These are phyloP conservation scores for Penicillium pulvis DNA, from an alignment of 495 filamentous ascomycete species.

Conservation along the genomic window DNA sequence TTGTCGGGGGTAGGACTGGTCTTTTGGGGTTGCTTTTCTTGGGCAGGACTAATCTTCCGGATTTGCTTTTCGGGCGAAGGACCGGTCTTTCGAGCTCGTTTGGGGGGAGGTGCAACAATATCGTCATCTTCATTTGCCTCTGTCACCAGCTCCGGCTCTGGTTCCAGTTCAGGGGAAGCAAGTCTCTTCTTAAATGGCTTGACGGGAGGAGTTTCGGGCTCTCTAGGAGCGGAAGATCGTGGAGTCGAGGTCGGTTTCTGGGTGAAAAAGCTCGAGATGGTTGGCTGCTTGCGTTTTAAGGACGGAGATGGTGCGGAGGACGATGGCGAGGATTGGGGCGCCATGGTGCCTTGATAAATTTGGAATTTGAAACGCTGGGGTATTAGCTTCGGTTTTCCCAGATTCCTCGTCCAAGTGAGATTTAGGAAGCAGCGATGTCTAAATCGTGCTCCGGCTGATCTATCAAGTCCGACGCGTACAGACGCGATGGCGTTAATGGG, in stretches of 20 bases:
- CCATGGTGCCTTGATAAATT: conserved; percentile 25
- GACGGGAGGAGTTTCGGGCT: conserved; percentile 11
- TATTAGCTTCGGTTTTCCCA: too few relatives aligned
- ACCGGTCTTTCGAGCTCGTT: conserved; percentile 34
- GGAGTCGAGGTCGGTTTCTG: conserved; percentile 52
- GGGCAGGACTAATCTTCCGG: conserved; percentile 17
- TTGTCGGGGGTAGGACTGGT: conserved; percentile 22
- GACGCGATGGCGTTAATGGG: conserved; percentile 26
- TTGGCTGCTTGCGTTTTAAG: conserved; percentile 67
- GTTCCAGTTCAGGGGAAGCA: conserved; percentile 13
- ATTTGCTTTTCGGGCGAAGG: too few relatives aligned
- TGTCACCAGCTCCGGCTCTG: conserved; percentile 8
- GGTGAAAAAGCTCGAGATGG: conserved; percentile 85
- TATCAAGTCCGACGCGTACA: conserved; percentile 18
- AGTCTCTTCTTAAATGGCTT: conserved; percentile 19
- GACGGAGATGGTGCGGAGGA: conserved; percentile 43
- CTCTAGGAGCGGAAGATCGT: conserved; percentile 14
- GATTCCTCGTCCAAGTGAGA: background rate
- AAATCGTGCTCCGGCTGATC: conserved; percentile 3
- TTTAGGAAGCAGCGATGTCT: background rate
- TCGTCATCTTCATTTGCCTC: conserved; percentile 38
- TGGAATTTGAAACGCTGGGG: background rate
- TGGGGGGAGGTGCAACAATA: conserved; percentile 41
- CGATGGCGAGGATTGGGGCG: conserved; percentile 43
- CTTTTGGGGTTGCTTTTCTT: conserved; percentile 15